Conservation (phyloP, 495 filamentous ascomycete species). For the Evansstolkia leycettana region DNA sequence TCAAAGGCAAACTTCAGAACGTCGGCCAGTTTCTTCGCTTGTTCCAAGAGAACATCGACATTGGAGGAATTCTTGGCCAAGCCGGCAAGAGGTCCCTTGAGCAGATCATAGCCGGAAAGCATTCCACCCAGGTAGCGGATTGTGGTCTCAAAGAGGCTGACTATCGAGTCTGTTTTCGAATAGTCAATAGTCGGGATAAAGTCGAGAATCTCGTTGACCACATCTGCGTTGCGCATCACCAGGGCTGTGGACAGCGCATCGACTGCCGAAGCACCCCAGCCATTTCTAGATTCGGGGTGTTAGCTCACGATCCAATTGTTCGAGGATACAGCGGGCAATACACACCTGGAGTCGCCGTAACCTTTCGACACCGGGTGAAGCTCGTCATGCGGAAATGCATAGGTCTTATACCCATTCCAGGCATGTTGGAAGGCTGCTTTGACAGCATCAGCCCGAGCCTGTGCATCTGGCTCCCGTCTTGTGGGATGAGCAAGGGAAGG, state of each 20-base stretch:
- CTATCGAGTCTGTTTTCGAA: slow-evolving; percentile 35
- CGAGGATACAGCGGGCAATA: slow-evolving; percentile 1
- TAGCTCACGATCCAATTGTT: slow-evolving; percentile 3
- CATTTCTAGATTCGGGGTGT: slow-evolving; percentile 44
- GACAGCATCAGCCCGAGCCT: slow-evolving; percentile 44
- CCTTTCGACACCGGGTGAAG: slow-evolving; percentile 54
- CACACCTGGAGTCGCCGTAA: slow-evolving; percentile 57
- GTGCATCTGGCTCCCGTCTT: no score
- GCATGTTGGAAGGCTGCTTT: slow-evolving; percentile 65
- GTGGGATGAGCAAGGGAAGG: slow-evolving; percentile 9
- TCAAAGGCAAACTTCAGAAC: slow-evolving; percentile 66
- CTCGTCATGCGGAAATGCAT: slow-evolving; percentile 72
- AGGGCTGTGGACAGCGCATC: slow-evolving; percentile 75
- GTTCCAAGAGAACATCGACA: slow-evolving; percentile 46
- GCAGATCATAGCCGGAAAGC: slow-evolving; percentile 70
- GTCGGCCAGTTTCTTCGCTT: slow-evolving; percentile 59
- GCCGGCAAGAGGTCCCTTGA: slow-evolving; percentile 54
- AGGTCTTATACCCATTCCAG: slow-evolving; percentile 71
- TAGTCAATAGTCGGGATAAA: slow-evolving; percentile 62
- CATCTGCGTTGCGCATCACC: slow-evolving; percentile 57
- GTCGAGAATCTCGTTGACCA: slow-evolving; percentile 56
- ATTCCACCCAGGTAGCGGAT: slow-evolving; percentile 79
- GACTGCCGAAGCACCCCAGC: slow-evolving; percentile 77
- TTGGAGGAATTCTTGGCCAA: slow-evolving; percentile 31
- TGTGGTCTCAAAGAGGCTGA: slow-evolving; percentile 82